These are phyloP conservation scores for Tricladium varicosporioides DNA, from an alignment of 2,329 filamentous ascomycete species.

Conservation along the genomic window DNA sequence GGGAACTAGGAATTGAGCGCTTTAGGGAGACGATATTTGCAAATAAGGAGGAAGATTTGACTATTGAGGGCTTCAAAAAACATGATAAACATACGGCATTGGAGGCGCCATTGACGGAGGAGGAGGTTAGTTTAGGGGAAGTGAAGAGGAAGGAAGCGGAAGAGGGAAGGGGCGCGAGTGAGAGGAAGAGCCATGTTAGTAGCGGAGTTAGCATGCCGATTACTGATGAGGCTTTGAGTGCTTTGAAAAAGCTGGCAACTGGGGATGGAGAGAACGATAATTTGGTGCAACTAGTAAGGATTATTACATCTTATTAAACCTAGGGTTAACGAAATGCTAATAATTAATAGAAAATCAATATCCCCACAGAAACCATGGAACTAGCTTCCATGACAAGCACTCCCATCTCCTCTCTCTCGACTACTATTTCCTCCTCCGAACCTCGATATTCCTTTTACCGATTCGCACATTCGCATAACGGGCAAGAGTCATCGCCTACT, in stretches of 20 bases:
- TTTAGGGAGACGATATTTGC: conserved; percentile 76
- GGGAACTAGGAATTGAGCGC: conserved; percentile 75
- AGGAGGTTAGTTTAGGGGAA: conserved; percentile 68
- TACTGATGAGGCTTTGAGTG: conserved; percentile 60
- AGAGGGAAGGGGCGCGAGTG: conserved; percentile 65
- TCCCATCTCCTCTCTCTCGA: conserved; percentile 56
- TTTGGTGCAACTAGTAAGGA: conserved; percentile 65
- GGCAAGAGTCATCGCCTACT: conserved; percentile 54
- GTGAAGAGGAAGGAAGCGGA: conserved; percentile 75
- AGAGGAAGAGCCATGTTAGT: conserved; percentile 48
- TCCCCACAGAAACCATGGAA: conserved; percentile 65
- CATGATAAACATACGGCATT: conserved; percentile 66
- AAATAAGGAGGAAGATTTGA: conserved; percentile 69
- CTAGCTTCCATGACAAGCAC: conserved; percentile 54
- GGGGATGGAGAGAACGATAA: conserved; percentile 43
- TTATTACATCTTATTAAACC: background rate
- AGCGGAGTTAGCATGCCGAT: conserved; percentile 47
- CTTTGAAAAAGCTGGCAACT: conserved; percentile 57
- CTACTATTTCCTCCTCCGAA: conserved; percentile 62
- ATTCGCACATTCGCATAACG: conserved; percentile 57
- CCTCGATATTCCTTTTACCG: conserved; percentile 79
- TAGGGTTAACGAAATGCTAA: background rate
- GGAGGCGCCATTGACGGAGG: conserved; percentile 73
- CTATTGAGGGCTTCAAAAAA: conserved; percentile 64
- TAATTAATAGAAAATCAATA: conserved; percentile 65